phyloP scores from a whole-genome alignment of 768 basidiomycete species.

The Macrocybe gigantea region DNA sequence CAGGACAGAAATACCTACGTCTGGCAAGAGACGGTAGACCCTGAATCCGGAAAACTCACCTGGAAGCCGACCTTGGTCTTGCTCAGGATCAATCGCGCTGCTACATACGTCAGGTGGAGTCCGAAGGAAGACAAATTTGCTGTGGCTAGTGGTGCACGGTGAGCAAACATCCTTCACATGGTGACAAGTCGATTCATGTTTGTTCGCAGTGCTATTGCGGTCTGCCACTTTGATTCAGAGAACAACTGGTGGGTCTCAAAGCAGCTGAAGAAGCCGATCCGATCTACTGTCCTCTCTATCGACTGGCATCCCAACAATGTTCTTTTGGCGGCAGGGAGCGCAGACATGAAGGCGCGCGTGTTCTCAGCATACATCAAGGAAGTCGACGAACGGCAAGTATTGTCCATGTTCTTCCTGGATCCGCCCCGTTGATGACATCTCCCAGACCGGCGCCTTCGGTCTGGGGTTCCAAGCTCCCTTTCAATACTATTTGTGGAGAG shows the following conservation, averaged over 20 bases:
- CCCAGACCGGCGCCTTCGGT: conserved; percentile 78
- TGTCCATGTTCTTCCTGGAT: not conserved
- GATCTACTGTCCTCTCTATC: conserved; percentile 88
- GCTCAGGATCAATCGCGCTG: conserved; percentile 91
- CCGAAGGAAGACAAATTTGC: conserved; percentile 99
- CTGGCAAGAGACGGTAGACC: conserved; percentile 81
- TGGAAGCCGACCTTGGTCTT: conserved; percentile 99
- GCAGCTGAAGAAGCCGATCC: conserved; percentile 94
- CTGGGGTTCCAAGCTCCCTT: conserved; percentile 98
- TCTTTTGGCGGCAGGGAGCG: conserved; percentile 92
- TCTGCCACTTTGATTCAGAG: conserved; percentile 96
- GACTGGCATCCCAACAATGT: conserved; percentile 99
- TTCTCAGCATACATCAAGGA: conserved; percentile 99
- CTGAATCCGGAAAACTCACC: conserved; percentile 57
- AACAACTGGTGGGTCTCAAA: conserved; percentile 99
- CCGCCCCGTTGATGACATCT: conserved; percentile 4
- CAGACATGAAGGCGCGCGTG: conserved; percentile 96
- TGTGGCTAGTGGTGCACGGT: conserved; percentile 95
- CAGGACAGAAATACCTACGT: conserved; percentile 99
- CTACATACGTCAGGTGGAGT: conserved; percentile 94
- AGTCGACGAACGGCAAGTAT: conserved; percentile 77
- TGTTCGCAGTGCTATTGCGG: conserved; percentile 71
- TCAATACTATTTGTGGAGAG: conserved; percentile 96
- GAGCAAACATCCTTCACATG: conserved; percentile 8
- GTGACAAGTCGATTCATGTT: conserved; percentile 3